phyloP scores from a whole-genome alignment of 2,329 filamentous ascomycete genomes.

The Stagonosporopsis tanaceti region DNA sequence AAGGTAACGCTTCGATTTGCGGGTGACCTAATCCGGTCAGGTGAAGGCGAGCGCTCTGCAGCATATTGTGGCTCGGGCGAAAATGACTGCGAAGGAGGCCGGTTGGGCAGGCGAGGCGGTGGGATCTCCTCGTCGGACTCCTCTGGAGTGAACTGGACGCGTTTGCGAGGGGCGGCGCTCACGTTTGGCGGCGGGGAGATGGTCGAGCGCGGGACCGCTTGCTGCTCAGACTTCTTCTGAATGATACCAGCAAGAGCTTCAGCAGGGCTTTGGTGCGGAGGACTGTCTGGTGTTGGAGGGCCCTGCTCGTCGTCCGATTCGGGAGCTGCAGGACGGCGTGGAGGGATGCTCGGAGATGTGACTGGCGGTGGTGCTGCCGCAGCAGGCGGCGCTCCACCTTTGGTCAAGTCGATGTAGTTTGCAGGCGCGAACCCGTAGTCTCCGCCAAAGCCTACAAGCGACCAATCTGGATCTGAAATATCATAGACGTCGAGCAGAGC shows the following conservation, averaged over 20 bases:
- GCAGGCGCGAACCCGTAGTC: conserved; percentile 95
- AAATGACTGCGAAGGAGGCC: conserved; percentile 65
- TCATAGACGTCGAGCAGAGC: conserved; percentile 85
- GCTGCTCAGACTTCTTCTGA: conserved; percentile 57
- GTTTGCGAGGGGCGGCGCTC: conserved; percentile 55
- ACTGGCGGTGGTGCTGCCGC: conserved; percentile 14
- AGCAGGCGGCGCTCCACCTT: conserved; percentile 52
- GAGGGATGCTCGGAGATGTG: conserved; percentile 58
- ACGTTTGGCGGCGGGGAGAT: conserved; percentile 62
- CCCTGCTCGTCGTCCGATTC: conserved; percentile 55
- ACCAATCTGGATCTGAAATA: conserved; percentile 93
- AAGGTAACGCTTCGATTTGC: conserved; percentile 52
- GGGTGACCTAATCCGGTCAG: conserved; percentile 40
- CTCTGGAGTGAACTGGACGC: conserved; percentile 68
- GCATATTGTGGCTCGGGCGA: conserved; percentile 58
- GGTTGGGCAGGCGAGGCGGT: conserved; percentile 67
- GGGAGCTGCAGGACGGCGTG: conserved; percentile 50
- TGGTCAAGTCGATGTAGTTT: conserved; percentile 87
- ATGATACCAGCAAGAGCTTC: conserved; percentile 64
- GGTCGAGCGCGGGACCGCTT: conserved; percentile 39
- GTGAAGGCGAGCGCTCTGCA: conserved; percentile 51
- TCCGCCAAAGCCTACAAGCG: conserved; percentile 81
- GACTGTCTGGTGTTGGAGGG: conserved; percentile 55
- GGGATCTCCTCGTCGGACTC: conserved; percentile 71
- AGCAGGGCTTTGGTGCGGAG: conserved; percentile 62